Evolutionary conservation across 306 rosid species (phyloP), one percentile per base, ranked within the genome.

Genomic region (Begonia fuchsioides): DNA sequence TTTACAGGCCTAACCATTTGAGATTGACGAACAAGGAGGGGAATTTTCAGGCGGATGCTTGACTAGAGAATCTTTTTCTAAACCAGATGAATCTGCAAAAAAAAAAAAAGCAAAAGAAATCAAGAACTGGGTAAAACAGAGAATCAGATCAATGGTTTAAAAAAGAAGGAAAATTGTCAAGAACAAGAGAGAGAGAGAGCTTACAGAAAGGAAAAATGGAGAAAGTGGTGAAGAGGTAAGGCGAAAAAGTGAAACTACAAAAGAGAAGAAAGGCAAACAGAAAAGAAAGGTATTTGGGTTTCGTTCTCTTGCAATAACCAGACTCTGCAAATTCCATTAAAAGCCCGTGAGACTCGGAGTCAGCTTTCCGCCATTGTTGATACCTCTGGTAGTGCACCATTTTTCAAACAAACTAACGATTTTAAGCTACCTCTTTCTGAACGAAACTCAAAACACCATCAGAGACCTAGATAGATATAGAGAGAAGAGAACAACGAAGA

Each of bases 311-410:
- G 76, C 43, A 64, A 54, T 56, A 61, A 55, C 64, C 60, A 59
- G 77, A 48, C 35, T 19, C 56, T 10, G 62, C 26, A 13, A 77
- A 78, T 18, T 61, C 83, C 76, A 81, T 63, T 1, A 61, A 12
- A 58, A 56, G 16, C 11, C 38, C 52, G 14, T 59, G 90, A 16
- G 80, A 68, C 32, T 82, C 88, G 12, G 72, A 81, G 47, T 72
- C 0, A 32, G 40, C 63, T 14, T 58, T 58, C n/a, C 26, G 49
- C 63, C 63, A 58, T 49, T 39, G 47, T 46, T 76, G 70, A 62
- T 56, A 58, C n/a, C 94, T 74, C 14, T 68, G 73, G 12, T 76
- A 50, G 32, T 69, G 68, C 14, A 79, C 86, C 97, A 83, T 88
- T 58, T 49, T 39, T 19, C 15, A 52, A 49, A 15, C 10, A 52